Evolutionary conservation across 2,329 filamentous ascomycete genomes (phyloP).

Genomic region (Epichloe sylvatica): DNA sequence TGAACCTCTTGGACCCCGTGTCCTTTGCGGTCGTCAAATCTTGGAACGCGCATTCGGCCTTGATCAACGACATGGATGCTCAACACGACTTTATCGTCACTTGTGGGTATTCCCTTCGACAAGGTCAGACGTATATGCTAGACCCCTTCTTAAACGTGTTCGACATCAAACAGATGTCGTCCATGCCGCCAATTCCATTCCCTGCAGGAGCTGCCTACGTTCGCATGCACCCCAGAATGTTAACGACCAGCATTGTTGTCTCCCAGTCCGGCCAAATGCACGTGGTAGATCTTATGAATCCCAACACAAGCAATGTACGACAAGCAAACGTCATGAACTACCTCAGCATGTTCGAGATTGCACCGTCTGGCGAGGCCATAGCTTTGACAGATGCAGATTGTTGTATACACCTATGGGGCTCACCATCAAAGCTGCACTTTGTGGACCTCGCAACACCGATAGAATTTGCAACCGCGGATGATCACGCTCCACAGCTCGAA

Average conservation of each 20-base stretch:
- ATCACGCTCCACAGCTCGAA: slow-evolving; percentile 45
- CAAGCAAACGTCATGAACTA: slow-evolving; percentile 67
- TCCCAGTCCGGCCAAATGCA: slow-evolving; percentile 90
- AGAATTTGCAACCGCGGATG: slow-evolving; percentile 58
- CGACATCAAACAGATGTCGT: slow-evolving; percentile 79
- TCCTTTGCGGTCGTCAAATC: slow-evolving; percentile 67
- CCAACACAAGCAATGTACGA: slow-evolving; percentile 71
- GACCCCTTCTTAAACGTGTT: slow-evolving; percentile 93
- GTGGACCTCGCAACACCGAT: slow-evolving; percentile 66
- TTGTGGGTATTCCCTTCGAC: slow-evolving; percentile 80
- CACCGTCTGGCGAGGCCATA: slow-evolving; percentile 74
- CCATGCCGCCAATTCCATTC: slow-evolving; percentile 81
- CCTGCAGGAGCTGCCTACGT: slow-evolving; percentile 89
- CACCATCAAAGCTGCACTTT: slow-evolving; percentile 72
- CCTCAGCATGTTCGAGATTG: slow-evolving; percentile 70
- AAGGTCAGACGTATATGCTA: slow-evolving; percentile 58
- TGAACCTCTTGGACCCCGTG: slow-evolving; percentile 73
- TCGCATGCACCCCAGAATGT: slow-evolving; percentile 89
- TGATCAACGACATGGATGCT: slow-evolving; percentile 93
- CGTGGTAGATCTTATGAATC: slow-evolving; percentile 89
- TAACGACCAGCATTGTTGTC: slow-evolving; percentile 85
- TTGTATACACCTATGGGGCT: slow-evolving; percentile 76
- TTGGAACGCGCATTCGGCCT: slow-evolving; percentile 81
- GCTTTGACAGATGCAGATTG: slow-evolving; percentile 68
- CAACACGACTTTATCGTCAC: slow-evolving; percentile 91